These are phyloP conservation scores for Russula lepida DNA, from an alignment of 768 basidiomycete species.

Conservation along the genomic window DNA sequence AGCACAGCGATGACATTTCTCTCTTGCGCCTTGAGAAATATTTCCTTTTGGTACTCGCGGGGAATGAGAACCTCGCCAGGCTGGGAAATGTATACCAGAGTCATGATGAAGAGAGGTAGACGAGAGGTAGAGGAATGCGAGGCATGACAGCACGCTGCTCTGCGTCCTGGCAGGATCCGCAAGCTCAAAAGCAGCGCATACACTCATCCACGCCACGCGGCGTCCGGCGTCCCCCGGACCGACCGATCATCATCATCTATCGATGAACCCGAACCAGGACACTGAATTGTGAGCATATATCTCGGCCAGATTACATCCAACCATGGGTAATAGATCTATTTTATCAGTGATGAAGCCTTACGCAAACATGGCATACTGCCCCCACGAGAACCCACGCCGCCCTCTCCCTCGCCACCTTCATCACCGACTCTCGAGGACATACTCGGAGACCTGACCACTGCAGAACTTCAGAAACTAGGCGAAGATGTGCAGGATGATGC, in stretches of 20 bases:
- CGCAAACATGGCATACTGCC: conserved; percentile 90
- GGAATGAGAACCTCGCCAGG: conserved; percentile 27
- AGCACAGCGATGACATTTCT: conserved; percentile 50
- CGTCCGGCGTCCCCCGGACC: not conserved
- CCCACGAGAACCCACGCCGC: conserved; percentile 57
- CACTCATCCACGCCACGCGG: not conserved
- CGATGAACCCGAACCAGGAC: conserved; percentile 78
- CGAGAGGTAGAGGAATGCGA: not conserved
- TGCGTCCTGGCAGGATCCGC: too few species aligned
- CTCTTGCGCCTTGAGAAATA: conserved; percentile 42
- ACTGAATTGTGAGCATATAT: conserved; percentile 78
- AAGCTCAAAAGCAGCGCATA: not conserved
- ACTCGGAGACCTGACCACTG: conserved; percentile 51
- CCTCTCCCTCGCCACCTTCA: conserved; percentile 73
- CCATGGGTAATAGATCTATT: conserved; percentile 10
- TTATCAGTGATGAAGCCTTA: conserved; percentile 81
- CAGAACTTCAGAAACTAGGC: conserved; percentile 57
- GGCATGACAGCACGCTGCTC: not conserved
- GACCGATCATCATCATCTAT: not conserved
- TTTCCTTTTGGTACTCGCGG: conserved; percentile 48
- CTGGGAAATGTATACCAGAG: not conserved
- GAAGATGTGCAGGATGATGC: conserved; percentile 75
- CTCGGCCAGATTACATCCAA: not conserved
- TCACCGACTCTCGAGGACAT: conserved; percentile 63
- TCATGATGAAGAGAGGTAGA: not conserved